These are phyloP conservation scores for Scheffersomyces cryptocercus DNA, from an alignment of 1,139 yeast species.

Conservation along the genomic window DNA sequence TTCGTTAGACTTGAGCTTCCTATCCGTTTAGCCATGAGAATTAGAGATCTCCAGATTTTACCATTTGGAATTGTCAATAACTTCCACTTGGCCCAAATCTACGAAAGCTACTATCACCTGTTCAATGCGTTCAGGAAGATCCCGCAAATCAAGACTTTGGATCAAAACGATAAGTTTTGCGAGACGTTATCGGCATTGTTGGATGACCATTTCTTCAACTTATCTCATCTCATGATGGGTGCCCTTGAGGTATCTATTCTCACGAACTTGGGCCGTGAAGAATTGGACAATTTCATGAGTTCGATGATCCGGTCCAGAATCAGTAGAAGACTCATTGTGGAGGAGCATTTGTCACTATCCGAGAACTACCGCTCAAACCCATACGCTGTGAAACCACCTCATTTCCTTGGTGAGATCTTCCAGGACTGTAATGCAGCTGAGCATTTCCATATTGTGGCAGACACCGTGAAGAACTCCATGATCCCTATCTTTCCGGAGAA, in stretches of 20 bases:
- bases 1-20: slow-evolving; percentile 87
- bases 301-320: slow-evolving; percentile 81
- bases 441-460: slow-evolving; percentile 56
- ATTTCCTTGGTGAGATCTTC: slow-evolving; percentile 85
- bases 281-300: slow-evolving; percentile 73
- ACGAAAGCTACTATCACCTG: slow-evolving; percentile 84
- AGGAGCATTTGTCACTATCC: slow-evolving; percentile 82
- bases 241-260: slow-evolving; percentile 78
- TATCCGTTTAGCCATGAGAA: slow-evolving; percentile 75
- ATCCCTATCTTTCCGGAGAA: slow-evolving; percentile 53
- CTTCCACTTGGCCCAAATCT: slow-evolving; percentile 81
- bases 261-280: slow-evolving; percentile 57
- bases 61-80: slow-evolving; percentile 87
- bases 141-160: slow-evolving; percentile 62
- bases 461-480: slow-evolving; percentile 44
- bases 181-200: slow-evolving; percentile 59
- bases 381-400: slow-evolving; percentile 54
- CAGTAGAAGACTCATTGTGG: slow-evolving; percentile 85
- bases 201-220: slow-evolving; percentile 75
- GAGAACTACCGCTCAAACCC: slow-evolving; percentile 54
- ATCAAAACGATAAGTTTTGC: slow-evolving; percentile 77
- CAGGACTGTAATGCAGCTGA: slow-evolving; percentile 76
- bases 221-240: slow-evolving; percentile 92
- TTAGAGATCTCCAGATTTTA: slow-evolving; percentile 74
- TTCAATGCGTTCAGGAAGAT: slow-evolving; percentile 81